These are phyloP conservation scores for Coemansia sp. DNA, from an alignment of 192 early-diverging fungal species.

Conservation along the genomic window DNA sequence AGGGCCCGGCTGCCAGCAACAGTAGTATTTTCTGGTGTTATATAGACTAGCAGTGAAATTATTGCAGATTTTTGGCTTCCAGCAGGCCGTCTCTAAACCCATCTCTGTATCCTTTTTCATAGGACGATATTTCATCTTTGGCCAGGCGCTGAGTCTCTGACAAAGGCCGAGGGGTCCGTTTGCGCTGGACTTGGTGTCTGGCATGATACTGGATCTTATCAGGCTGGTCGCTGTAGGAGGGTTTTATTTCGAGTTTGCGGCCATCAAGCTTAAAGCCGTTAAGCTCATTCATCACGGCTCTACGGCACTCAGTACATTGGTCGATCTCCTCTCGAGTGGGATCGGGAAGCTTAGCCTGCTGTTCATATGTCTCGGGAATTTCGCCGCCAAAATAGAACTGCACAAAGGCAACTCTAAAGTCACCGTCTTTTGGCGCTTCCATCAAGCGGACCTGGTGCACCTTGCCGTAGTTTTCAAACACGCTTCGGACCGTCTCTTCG, in stretches of 20 bases:
- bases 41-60: neutral
- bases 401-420: constrained; percentile 25
- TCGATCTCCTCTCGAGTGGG: constrained; percentile 21
- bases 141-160: neutral
- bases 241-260: constrained; percentile 3
- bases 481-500: constrained; percentile 14
- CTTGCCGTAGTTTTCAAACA: constrained; percentile 25
- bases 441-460: constrained; percentile 25
- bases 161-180: constrained; percentile 7
- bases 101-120: constrained; percentile 28
- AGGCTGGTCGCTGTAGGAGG: constrained; percentile 20
- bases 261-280: constrained; percentile 10
- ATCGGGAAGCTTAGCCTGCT: constrained; percentile 27
- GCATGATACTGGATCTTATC: constrained; percentile 49
- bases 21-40: constrained; percentile 7
- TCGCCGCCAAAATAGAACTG: constrained; percentile 33
- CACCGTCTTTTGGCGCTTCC: neutral
- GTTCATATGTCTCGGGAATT: constrained; percentile 31
- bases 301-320: constrained; percentile 9
- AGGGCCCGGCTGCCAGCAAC: constrained; percentile 5
- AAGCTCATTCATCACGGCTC: constrained; percentile 18
- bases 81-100: constrained; percentile 34
- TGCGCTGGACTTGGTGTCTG: constrained; percentile 20
- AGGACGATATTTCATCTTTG: constrained; percentile 4
- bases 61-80: constrained; percentile 8